phyloP scores from a whole-genome alignment of 169 alveolate species.

The Eimeria acervulina region DNA sequence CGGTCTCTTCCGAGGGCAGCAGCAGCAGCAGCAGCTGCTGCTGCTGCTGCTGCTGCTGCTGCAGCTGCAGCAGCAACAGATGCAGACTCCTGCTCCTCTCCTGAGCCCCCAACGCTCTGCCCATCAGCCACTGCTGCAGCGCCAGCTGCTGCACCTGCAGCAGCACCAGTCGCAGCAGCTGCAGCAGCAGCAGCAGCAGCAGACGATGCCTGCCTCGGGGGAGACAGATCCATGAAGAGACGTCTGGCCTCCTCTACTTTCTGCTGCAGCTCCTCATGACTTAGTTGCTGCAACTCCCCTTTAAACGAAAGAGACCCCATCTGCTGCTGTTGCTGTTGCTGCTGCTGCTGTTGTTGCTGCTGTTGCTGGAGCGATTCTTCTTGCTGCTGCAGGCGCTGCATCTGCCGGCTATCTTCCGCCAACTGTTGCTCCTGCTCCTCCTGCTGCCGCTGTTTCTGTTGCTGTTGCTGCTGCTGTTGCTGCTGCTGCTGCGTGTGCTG shows the following conservation, averaged over 20 bases:
- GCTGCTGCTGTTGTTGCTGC: not conserved
- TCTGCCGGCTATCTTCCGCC: not conserved
- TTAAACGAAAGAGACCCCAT: not conserved
- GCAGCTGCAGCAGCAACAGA: not conserved
- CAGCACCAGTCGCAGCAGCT: constrained; percentile 8
- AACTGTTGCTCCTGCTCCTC: not conserved
- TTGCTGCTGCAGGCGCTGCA: not conserved
- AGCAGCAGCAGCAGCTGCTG: constrained; percentile 28
- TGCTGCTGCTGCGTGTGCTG: constrained; percentile 50
- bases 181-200: constrained; percentile 49
- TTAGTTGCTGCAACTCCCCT: not conserved
- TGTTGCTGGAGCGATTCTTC: not conserved
- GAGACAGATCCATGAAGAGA: not conserved
- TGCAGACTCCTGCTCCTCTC: not conserved
- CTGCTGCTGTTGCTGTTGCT: not conserved
- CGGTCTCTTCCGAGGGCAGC: not conserved
- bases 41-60: constrained; percentile 9
- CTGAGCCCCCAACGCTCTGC: not conserved
- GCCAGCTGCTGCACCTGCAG: not conserved
- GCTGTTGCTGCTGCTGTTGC: not conserved
- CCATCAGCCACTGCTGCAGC: not conserved
- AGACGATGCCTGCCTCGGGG: not conserved
- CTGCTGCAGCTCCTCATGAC: constrained; percentile 43
- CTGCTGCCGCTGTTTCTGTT: not conserved
- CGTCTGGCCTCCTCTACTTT: constrained; percentile 27